A percentile compares a stretch with the other conserved stretches of the same genome.
Conservation (phyloP, 345 rosid genomes). For the Hibiscus tridactylites region DNA sequence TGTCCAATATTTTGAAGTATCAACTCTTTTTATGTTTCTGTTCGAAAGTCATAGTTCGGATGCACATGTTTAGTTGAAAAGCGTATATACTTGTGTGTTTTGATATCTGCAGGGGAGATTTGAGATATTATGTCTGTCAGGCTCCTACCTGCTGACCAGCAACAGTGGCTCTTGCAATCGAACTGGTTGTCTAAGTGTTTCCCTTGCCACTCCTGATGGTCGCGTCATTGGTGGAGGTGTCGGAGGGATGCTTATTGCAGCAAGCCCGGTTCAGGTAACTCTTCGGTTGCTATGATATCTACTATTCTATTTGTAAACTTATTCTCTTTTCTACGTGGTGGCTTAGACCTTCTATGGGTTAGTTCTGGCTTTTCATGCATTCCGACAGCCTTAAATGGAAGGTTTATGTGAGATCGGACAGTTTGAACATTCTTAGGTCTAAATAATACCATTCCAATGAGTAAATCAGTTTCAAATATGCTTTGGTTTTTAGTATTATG, state of each 20-base stretch:
- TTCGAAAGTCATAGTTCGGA: neutral
- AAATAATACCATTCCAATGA: neutral
- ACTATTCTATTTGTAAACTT: neutral
- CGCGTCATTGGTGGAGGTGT: conserved; percentile 91
- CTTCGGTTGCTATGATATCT: neutral
- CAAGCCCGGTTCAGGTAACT: conserved; percentile 78
- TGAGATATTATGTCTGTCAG: conserved; percentile 78
- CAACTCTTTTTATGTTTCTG: neutral
- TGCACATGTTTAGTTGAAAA: neutral
- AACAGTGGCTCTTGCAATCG: conserved; percentile 41
- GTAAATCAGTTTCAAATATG: neutral
- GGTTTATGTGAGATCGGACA: neutral
- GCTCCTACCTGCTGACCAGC: conserved; percentile 46
- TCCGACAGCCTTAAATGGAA: neutral
- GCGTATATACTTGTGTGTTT: neutral
- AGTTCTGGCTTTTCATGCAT: neutral
- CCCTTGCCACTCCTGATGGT: conserved; percentile 92
- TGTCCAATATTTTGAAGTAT: neutral
- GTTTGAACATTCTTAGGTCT: neutral
- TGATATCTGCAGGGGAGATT: conserved; percentile 62
- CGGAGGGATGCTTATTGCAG: conserved; percentile 88
- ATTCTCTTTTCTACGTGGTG: neutral
- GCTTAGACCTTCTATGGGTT: neutral
- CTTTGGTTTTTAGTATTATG: neutral
- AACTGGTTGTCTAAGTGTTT: conserved; percentile 72